Conservation (phyloP, 2,329 filamentous ascomycete genomes). For the Paramyrothecium roridum region DNA sequence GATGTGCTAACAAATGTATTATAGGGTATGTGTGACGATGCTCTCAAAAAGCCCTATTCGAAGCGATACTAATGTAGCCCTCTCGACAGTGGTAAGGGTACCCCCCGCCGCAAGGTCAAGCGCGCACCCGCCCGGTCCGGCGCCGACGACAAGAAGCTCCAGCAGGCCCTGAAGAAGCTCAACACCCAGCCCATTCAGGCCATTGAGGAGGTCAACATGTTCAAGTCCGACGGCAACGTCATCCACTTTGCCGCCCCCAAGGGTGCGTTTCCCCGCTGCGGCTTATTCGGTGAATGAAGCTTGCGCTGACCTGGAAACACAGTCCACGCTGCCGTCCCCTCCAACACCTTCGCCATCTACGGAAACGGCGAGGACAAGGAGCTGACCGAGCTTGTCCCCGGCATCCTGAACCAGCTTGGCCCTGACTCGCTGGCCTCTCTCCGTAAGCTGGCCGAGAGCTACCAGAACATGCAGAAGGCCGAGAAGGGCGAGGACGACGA, state of each 20-base stretch:
- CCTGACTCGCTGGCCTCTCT: slow-evolving; percentile 97
- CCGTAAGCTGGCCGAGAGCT: slow-evolving; percentile 97
- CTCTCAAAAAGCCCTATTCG: slow-evolving; percentile 6
- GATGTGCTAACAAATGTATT: slow-evolving; percentile 8
- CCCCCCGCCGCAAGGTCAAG: slow-evolving; percentile 97
- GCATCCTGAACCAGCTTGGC: slow-evolving; percentile 99
- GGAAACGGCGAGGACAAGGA: slow-evolving; percentile 99
- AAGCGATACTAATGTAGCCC: slow-evolving; percentile 22
- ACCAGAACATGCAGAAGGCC: slow-evolving; percentile 98
- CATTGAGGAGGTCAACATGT: slow-evolving; percentile 99
- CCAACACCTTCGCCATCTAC: slow-evolving; percentile 99
- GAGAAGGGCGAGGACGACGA: slow-evolving; percentile 84
- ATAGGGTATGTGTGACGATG: slow-evolving; percentile 32
- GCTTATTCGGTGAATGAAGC: slow-evolving; percentile 3
- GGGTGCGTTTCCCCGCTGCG: slow-evolving; percentile 58
- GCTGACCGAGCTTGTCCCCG: slow-evolving; percentile 97
- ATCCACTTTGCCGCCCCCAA: slow-evolving; percentile 98
- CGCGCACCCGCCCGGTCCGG: slow-evolving; percentile 89
- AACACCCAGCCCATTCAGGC: slow-evolving; percentile 99
- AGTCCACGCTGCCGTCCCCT: slow-evolving; percentile 96
- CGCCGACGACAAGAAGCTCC: slow-evolving; percentile 99
- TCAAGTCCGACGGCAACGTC: slow-evolving; percentile 99
- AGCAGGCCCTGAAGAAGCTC: slow-evolving; percentile 96
- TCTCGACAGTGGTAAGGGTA: slow-evolving; percentile 80
- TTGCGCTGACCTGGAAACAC: slow-evolving; percentile 11